Conservation (phyloP, 768 basidiomycete genomes). For the Boletus tylopilopsis region DNA sequence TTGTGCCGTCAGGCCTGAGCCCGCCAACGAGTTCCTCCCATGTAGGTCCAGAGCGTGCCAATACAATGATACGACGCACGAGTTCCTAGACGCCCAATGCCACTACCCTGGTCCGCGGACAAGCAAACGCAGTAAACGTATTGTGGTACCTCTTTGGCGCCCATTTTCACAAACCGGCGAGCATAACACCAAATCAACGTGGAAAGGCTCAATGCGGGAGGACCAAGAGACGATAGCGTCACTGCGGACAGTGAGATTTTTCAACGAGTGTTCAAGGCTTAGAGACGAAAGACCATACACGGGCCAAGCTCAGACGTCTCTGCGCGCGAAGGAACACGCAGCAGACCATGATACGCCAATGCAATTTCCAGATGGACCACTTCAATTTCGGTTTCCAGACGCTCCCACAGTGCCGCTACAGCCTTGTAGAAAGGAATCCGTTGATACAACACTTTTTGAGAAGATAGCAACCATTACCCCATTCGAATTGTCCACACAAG, state of each 20-base stretch:
- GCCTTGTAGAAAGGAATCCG: slow-evolving; percentile 48
- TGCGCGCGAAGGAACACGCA: slow-evolving; percentile 76
- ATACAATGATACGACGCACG: slow-evolving; percentile 70
- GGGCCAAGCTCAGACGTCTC: slow-evolving; percentile 84
- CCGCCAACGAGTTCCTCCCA: slow-evolving; percentile 96
- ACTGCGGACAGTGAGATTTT: slow-evolving; percentile 40
- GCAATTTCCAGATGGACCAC: slow-evolving; percentile 93
- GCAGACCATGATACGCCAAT: slow-evolving; percentile 87
- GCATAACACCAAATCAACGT: slow-evolving; percentile 92
- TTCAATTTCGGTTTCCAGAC: slow-evolving; percentile 83
- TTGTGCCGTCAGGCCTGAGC: slow-evolving; percentile 83
- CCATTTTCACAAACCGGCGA: slow-evolving; percentile 87
- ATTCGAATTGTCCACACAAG: slow-evolving; percentile 92
- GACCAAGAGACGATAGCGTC: slow-evolving; percentile 60
- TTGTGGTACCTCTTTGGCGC: slow-evolving; percentile 90
- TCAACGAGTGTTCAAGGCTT: neutral
- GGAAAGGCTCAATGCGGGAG: slow-evolving; percentile 75
- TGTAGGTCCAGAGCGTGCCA: slow-evolving; percentile 70
- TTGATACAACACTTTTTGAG: too few species aligned
- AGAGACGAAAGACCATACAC: slow-evolving; percentile 43
- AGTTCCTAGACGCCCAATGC: slow-evolving; percentile 80
- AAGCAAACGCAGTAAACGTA: slow-evolving; percentile 89
- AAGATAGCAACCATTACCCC: slow-evolving; percentile 48
- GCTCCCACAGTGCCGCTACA: slow-evolving; percentile 85
- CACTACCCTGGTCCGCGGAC: slow-evolving; percentile 63